Evolutionary conservation across 1,284 basidiomycete genomes (phyloP).

Genomic region (Thelephora terrestris): DNA sequence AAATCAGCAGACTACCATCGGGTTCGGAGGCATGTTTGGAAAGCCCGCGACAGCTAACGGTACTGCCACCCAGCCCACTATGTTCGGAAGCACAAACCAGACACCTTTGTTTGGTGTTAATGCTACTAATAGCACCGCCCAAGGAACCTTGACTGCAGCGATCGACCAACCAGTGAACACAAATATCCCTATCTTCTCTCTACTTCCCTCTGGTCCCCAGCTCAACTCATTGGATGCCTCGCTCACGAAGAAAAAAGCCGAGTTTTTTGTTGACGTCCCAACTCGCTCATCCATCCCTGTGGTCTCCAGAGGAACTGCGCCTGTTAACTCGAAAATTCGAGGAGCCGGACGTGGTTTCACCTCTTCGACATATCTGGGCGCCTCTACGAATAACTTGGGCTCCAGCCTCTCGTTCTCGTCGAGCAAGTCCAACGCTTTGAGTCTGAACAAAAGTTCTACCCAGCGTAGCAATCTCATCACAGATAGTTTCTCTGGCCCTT

Average conservation of each 20-base stretch:
- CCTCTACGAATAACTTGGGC: constrained; percentile 25
- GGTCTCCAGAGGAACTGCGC: constrained; percentile 52
- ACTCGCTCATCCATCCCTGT: constrained; percentile 50
- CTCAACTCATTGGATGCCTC: constrained; percentile 44
- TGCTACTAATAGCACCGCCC: constrained; percentile 28
- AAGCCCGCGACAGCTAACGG: constrained; percentile 28
- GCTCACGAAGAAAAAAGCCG: constrained; percentile 60
- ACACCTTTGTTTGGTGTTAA: constrained; percentile 31
- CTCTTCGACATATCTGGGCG: constrained; percentile 28
- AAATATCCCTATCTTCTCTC: constrained; percentile 67
- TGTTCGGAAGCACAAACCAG: constrained; percentile 38
- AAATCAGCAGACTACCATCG: constrained; percentile 21
- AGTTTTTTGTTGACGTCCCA: constrained; percentile 61
- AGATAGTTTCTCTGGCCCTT: constrained; percentile 58
- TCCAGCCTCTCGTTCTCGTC: constrained; percentile 35
- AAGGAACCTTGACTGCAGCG: constrained; percentile 66
- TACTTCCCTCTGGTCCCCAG: constrained; percentile 62
- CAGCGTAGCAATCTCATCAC: constrained; percentile 34
- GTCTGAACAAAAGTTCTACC: constrained; percentile 36
- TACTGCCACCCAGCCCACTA: constrained; percentile 25
- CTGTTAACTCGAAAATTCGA: constrained; percentile 48
- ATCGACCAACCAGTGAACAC: constrained; percentile 87
- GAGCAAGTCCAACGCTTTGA: constrained; percentile 42
- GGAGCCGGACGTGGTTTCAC: constrained; percentile 46
- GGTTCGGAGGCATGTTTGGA: constrained; percentile 35